Evolutionary conservation across 1,284 basidiomycete species (phyloP), one percentile per base, ranked within the genome.

Genomic region (Sutorius eximius): DNA sequence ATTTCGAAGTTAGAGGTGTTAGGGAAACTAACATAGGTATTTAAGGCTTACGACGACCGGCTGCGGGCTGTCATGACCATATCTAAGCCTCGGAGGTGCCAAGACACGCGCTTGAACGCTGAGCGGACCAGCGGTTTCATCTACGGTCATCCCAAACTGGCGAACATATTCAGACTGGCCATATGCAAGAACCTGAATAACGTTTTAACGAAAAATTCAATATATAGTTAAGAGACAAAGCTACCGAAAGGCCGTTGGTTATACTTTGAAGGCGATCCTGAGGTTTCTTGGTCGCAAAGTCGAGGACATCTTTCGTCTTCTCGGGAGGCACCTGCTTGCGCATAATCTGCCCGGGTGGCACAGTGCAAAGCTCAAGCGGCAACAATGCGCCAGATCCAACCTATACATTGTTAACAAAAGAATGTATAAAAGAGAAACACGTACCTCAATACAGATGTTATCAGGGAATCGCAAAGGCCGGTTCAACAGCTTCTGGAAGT

Each of bases 161-260:
- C 79, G 76, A 29, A 91, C 80, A 60, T 89, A 91, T 69, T 88
- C 82, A 0, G 87, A 89, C 68, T 86, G 80, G 1, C 85, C 83
- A 60, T 89, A 89, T 29, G 78, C 74, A 45, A 91, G 74, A 30
- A 86, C 80, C 86, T 87, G 51, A 37, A 45, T 24, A 42, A 22
- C 3, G n/a, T 29, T 24, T 56, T 15, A 49, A 49, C 33, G 18
- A 45, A 45, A 45, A 45, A 33, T 30, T 22, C 5, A 9, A 45
- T 30, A 48, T 16, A 29, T 0, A 1, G 16, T 27, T 27, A 43
- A 43, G 27, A 45, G 18, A 3, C 0, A 8, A 45, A 65, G 71
- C 34, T 61, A 86, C 85, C 49, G 68, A 72, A 32, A 87, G 73
- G 3, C 85, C 87, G 24, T 75, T 74, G 13, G 56, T 67, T 46